phyloP scores from a whole-genome alignment of 768 basidiomycete species.

The Thelephora aurantiotincta region DNA sequence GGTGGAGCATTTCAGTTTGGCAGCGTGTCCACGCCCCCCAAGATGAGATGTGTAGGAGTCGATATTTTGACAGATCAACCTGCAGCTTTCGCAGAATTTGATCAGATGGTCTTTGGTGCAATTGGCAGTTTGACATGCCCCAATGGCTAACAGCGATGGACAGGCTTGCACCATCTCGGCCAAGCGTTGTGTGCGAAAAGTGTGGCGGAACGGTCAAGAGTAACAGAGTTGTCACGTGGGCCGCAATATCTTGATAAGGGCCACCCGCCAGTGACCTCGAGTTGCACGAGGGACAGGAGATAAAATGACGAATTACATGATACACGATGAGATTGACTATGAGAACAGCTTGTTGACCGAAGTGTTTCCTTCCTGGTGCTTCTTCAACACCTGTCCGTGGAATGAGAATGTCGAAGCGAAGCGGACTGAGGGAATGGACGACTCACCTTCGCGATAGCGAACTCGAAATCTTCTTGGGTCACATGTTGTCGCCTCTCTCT shows the following conservation, averaged over 20 bases:
- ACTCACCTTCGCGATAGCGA: constrained; percentile 86
- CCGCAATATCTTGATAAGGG: too few species aligned
- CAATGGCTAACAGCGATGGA: constrained; percentile 4
- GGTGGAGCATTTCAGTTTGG: not conserved
- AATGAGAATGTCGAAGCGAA: not conserved
- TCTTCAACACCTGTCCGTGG: constrained; percentile 61
- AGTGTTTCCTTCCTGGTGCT: constrained; percentile 91
- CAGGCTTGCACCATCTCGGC: constrained; percentile 1
- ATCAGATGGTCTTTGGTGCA: constrained; percentile 11
- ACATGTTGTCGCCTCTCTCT: constrained; percentile 94
- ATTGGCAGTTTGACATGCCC: constrained; percentile 5
- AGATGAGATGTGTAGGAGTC: constrained; percentile 5
- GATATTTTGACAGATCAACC: constrained; percentile 4
- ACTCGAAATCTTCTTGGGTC: constrained; percentile 97
- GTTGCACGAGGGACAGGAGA: too few species aligned
- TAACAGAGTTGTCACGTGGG: too few species aligned
- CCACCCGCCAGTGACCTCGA: too few species aligned
- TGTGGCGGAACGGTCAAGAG: too few species aligned
- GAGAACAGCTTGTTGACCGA: constrained; percentile 92
- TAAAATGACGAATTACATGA: not conserved
- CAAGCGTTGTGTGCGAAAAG: too few species aligned
- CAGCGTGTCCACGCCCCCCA: constrained; percentile 4
- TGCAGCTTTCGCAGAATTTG: constrained; percentile 12
- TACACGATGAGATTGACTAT: constrained; percentile 20
- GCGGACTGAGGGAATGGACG: not conserved